Evolutionary conservation across 768 basidiomycete genomes (phyloP).

Genomic region (Mrakia blollopis): DNA sequence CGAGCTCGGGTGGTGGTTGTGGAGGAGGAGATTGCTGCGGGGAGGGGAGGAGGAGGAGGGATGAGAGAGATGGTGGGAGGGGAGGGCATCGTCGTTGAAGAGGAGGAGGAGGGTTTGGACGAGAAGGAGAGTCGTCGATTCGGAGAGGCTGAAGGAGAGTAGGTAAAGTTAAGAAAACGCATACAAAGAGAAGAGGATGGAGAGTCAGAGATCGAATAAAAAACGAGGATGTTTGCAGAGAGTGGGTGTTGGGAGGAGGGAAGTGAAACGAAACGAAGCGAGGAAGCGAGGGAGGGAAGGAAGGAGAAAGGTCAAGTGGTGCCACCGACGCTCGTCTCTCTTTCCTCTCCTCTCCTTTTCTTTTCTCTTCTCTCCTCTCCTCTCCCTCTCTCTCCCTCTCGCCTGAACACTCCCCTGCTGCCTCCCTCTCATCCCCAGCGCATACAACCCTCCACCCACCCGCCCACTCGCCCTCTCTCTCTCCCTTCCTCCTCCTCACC

Average conservation of each 20-base stretch:
- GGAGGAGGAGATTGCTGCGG: not conserved
- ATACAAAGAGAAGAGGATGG: not conserved
- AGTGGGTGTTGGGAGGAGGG: not conserved
- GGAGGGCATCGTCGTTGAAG: not conserved
- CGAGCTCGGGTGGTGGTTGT: conserved; percentile 1
- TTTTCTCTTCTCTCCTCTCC: no score
- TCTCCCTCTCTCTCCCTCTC: no score
- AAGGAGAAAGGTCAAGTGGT: not conserved
- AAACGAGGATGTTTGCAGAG: not conserved
- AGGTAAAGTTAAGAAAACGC: not conserved
- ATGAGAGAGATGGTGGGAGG: not conserved
- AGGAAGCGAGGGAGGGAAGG: not conserved
- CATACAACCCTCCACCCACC: no score
- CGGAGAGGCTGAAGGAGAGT: not conserved
- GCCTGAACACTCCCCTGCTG: no score
- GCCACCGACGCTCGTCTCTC: not conserved
- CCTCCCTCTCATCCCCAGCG: no score
- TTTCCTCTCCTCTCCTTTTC: not conserved
- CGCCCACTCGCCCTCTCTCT: no score
- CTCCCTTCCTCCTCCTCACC: no score
- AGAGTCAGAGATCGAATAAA: no score
- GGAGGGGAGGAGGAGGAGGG: conserved; percentile 14
- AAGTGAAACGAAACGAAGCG: not conserved
- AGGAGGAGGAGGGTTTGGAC: no score
- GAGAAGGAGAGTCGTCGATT: not conserved